Base-by-base conservation (phyloP, 148 eudicot species). In the Drosera capensis region DNA sequence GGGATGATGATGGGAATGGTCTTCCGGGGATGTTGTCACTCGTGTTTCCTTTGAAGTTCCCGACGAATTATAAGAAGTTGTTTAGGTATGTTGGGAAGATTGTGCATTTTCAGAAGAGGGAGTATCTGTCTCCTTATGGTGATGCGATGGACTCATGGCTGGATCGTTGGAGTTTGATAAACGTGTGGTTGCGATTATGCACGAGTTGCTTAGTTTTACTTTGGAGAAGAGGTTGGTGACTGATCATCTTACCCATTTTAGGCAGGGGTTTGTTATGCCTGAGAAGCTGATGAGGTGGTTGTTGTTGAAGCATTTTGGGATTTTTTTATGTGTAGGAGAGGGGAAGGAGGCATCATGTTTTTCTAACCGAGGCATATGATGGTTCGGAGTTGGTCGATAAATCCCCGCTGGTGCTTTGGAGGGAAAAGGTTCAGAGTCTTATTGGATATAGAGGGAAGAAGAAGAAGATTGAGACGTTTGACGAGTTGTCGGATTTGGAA, bases 301-400 rank as follows among this genome's bases (percentile, higher is more conserved):
- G 66, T 45, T 88, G 30, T 55, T 88, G 56, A 83, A 83, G 79
- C 92, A 88, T 68, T 68, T 72, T 58, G 97, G 97, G 14, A 83
- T 88, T 37, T 88, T n/a, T 88, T 56, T 88, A 88, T 75, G 97
- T 88, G 51, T 88, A 94, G 0, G 94, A 88, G 64, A 83, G 92
- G 56, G 97, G 97, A 38, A 84, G 75, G 64, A 69, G 93, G 59
- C 78, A 75, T 68, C 84, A 86, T 54, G 97, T 83, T 59, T 88
- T 80, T 52, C 43, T 88, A 65, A 88, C 67, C 7, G 94, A 80
- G 67, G 97, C 92, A 2, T 88, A 88, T 64, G 71, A 83, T n/a
- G 79, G 92, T 21, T 60, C 75, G 1, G 79, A 88, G 56, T 78
- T 84, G 75, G 71, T 80, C 66, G 72, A 80, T 43, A 88, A 78